These are phyloP conservation scores for Aschersonia sp. DNA, from an alignment of 2,329 filamentous ascomycete species.

Conservation along the genomic window DNA sequence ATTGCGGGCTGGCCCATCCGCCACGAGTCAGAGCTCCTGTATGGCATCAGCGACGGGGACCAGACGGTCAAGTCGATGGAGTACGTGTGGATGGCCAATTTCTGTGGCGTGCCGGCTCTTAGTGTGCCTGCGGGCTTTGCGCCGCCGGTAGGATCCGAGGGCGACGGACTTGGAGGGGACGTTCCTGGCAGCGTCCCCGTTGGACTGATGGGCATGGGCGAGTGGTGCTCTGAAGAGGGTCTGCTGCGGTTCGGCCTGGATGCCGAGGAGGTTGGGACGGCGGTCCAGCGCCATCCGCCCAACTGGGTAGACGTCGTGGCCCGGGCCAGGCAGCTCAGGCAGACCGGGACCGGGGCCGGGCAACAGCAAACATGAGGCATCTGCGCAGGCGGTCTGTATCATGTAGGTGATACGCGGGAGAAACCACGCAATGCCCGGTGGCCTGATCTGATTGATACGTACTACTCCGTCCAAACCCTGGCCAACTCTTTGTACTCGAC, in stretches of 20 bases:
- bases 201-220: conserved; percentile 46
- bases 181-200: conserved; percentile 31
- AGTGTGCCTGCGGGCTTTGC: conserved; percentile 62
- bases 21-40: conserved; percentile 37
- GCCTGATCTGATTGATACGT: too few species aligned
- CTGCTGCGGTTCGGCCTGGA: conserved; percentile 43
- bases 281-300: conserved; percentile 28
- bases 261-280: conserved; percentile 38
- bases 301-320: conserved; percentile 44
- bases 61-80: conserved; percentile 61
- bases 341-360: not conserved
- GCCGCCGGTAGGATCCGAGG: conserved; percentile 37
- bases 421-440: too few species aligned
- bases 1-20: conserved; percentile 57
- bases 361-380: too few species aligned
- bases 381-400: too few species aligned
- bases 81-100: conserved; percentile 76
- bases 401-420: too few species aligned
- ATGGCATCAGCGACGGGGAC: conserved; percentile 64
- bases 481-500: too few species aligned
- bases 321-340: conserved; percentile 10
- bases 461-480: too few species aligned
- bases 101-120: conserved; percentile 62
- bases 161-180: conserved; percentile 11
- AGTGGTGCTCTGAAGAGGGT: conserved; percentile 52